Base-by-base conservation (phyloP, 1,284 basidiomycete genomes). In the Trichosporon coremiiforme region DNA sequence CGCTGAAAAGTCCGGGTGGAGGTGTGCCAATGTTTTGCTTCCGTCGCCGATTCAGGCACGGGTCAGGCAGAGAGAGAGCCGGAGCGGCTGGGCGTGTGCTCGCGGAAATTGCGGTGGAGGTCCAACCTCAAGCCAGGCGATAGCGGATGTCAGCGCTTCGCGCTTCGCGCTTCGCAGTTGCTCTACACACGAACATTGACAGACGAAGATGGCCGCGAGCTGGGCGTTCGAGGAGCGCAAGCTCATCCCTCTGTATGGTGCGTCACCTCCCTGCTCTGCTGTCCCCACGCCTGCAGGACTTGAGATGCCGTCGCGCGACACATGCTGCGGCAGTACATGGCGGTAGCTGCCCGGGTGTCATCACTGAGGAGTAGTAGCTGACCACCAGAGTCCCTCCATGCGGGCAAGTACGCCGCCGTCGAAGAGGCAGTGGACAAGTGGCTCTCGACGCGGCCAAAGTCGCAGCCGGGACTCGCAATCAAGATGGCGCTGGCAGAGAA, bases 201-300 rank as follows among this genome's bases (percentile, higher is more conserved):
- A 13, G 20, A 13, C n/a, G 12, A 36, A 57, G n/a, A 66, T 53
- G 29, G 29, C 31, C n/a, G 36, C 66, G 31, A 64, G 29, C 64
- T 79, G 78, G 78, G 68, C 74, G 36, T 64, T 71, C 20, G 80
- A 81, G 64, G 78, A 81, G 75, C 71, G 80, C 38, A 80, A 80
- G 72, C 75, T 81, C 33, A 74, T 77, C 70, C 66, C 74, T 15
- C 76, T 76, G 0, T 81, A 76, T 65, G 78, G 80, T 81, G 64
- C 64, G 79, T 60, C 55, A 60, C 10, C 25, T 17, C 15, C 29
- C 13, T 17, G 15, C 29, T 64, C 38, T 41, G 35, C 38, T 15
- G 10, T 41, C 38, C 25, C 25, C 25, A 25, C 25, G 25, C 25
- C 25, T 25, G 25, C 25, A 25, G 25, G 25, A 25, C 25, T 25